Conservation (phyloP, 208 protist species). For the Polymyxa betae region DNA sequence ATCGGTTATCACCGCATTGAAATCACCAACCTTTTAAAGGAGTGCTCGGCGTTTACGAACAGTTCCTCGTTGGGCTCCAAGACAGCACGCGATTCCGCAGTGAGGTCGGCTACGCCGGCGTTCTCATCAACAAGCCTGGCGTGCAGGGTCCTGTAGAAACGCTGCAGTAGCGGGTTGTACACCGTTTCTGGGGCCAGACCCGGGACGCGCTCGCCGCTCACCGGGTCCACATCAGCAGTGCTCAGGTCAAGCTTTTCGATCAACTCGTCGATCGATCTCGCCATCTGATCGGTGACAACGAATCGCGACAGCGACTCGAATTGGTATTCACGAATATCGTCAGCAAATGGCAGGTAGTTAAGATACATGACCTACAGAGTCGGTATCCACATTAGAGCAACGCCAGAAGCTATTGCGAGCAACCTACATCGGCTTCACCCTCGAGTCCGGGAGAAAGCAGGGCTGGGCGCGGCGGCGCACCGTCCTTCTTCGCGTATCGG, state of each 20-base stretch:
- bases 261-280: background rate
- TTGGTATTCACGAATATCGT: conserved; percentile 31
- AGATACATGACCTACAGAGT: background rate
- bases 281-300: background rate
- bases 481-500: conserved; percentile 24
- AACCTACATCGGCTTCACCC: background rate
- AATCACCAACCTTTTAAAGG: background rate
- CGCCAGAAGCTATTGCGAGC: too few species aligned
- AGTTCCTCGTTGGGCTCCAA: conserved; percentile 37
- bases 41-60: background rate
- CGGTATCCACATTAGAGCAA: too few species aligned
- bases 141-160: conserved; percentile 10
- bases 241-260: conserved; percentile 7
- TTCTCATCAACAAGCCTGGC: background rate
- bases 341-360: conserved; percentile 23
- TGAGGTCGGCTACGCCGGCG: background rate
- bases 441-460: background rate
- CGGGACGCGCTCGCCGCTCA: background rate
- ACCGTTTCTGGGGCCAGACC: background rate
- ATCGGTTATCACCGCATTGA: background rate
- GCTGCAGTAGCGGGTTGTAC: conserved; percentile 37
- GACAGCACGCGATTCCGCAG: background rate
- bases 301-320: conserved; percentile 1
- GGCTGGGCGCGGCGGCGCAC: background rate
- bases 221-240: background rate